phyloP scores from a whole-genome alignment of 106 monocot genomes.

The Narthecium ossifragum region DNA sequence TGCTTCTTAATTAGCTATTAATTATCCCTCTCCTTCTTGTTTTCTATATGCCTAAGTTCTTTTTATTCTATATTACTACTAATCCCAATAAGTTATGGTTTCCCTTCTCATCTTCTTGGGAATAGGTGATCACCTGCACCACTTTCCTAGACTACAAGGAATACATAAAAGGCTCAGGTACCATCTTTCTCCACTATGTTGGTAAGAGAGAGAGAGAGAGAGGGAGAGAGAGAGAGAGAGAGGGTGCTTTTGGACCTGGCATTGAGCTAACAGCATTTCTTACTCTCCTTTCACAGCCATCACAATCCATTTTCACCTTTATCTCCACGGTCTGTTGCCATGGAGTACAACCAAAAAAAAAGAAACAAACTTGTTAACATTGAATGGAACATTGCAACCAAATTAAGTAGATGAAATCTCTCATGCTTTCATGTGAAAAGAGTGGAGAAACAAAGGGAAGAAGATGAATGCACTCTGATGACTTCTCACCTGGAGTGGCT shows the following conservation, averaged over 20 bases:
- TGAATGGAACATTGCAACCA: neutral
- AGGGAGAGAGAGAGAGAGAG: neutral
- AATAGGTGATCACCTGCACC: neutral
- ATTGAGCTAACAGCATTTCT: constrained; percentile 2
- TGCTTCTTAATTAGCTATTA: too few species aligned
- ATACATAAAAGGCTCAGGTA: too few species aligned
- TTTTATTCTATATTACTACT: too few species aligned
- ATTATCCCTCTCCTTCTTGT: neutral
- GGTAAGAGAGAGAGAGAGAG: neutral
- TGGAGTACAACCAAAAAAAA: too few species aligned
- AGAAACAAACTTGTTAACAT: neutral
- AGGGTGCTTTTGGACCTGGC: neutral
- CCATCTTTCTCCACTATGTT: too few species aligned
- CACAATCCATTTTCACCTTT: constrained; percentile 13
- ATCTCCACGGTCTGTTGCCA: constrained; percentile 8
- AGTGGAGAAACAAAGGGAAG: neutral
- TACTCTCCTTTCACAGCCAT: constrained; percentile 13
- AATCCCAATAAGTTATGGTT: too few species aligned
- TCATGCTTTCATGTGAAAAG: neutral
- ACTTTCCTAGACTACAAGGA: too few species aligned
- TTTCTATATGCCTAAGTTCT: too few species aligned
- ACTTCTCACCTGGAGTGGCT: constrained; percentile 10
- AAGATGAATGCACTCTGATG: too few species aligned
- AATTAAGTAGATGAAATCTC: neutral
- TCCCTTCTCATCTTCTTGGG: too few species aligned